These are phyloP conservation scores for Fusarium sp. DNA, from an alignment of 2,329 filamentous ascomycete species.

Conservation along the genomic window DNA sequence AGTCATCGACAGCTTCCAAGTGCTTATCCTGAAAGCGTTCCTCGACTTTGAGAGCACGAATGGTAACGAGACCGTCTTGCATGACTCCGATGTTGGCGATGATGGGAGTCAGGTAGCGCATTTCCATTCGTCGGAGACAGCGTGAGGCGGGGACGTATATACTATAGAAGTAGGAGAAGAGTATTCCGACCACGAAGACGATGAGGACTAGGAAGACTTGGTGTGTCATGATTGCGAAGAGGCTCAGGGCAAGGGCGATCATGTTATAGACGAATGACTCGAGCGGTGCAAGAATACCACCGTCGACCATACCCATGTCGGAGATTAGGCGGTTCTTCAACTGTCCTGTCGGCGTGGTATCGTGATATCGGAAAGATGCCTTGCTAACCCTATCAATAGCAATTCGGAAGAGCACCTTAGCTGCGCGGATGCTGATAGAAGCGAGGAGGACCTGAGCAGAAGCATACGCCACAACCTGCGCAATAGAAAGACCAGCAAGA, in stretches of 20 bases:
- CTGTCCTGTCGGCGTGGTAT: conserved; percentile 87
- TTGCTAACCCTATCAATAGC: conserved; percentile 79
- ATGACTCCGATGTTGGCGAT: conserved; percentile 94
- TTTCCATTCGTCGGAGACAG: conserved; percentile 84
- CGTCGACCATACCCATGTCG: conserved; percentile 90
- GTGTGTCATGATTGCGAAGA: conserved; percentile 81
- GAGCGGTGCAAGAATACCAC: conserved; percentile 81
- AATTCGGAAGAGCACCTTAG: conserved; percentile 77
- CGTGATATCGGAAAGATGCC: conserved; percentile 90
- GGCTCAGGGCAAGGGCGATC: conserved; percentile 77
- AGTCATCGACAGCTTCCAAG: conserved; percentile 83
- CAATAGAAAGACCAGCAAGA: conserved; percentile 73
- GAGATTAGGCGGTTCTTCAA: conserved; percentile 93
- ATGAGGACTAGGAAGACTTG: conserved; percentile 82
- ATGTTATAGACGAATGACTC: conserved; percentile 75
- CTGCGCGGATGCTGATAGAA: conserved; percentile 82
- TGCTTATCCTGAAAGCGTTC: conserved; percentile 82
- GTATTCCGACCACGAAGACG: conserved; percentile 71
- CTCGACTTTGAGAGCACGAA: conserved; percentile 84
- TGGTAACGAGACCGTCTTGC: conserved; percentile 85
- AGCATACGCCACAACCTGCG: conserved; percentile 69
- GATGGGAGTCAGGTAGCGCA: conserved; percentile 87
- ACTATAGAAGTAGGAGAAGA: conserved; percentile 79
- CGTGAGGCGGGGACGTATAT: conserved; percentile 86
- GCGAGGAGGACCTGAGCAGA: conserved; percentile 75